phyloP scores from a whole-genome alignment of 331 rosid species.

The Dryas integrifolia region DNA sequence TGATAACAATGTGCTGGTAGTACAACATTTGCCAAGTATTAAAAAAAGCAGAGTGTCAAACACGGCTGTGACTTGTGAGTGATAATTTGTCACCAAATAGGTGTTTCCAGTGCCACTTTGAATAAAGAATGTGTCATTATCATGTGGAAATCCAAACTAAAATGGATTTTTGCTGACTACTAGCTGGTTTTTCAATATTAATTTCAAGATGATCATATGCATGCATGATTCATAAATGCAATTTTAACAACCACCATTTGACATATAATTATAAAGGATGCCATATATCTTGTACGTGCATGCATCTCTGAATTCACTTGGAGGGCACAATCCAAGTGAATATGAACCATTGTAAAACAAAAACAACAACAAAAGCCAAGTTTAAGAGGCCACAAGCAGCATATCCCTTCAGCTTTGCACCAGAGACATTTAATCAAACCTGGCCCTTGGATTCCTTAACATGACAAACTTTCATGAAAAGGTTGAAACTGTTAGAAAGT shows the following conservation, averaged over 20 bases:
- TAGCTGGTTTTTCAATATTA: too few relatives aligned
- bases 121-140: conserved; percentile 1
- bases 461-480: not conserved
- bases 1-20: not conserved
- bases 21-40: not conserved
- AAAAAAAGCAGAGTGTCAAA: conserved; percentile 29
- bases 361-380: too few relatives aligned
- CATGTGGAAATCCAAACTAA: not conserved
- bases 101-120: not conserved
- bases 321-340: not conserved
- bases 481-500: not conserved
- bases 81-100: too few relatives aligned
- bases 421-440: too few relatives aligned
- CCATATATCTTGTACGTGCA: not conserved
- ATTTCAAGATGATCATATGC: not conserved
- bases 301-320: conserved; percentile 6
- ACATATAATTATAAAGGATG: not conserved
- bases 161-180: not conserved
- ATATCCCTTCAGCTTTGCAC: too few relatives aligned
- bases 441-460: too few relatives aligned
- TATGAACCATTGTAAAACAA: too few relatives aligned
- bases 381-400: too few relatives aligned
- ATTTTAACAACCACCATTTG: conserved; percentile 2
- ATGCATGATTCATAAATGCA: not conserved
- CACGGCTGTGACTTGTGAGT: conserved; percentile 22